Evolutionary conservation across 441 rosid species (phyloP), one percentile per base, ranked within the genome.

Genomic region (Pelargonium cotyledonis): DNA sequence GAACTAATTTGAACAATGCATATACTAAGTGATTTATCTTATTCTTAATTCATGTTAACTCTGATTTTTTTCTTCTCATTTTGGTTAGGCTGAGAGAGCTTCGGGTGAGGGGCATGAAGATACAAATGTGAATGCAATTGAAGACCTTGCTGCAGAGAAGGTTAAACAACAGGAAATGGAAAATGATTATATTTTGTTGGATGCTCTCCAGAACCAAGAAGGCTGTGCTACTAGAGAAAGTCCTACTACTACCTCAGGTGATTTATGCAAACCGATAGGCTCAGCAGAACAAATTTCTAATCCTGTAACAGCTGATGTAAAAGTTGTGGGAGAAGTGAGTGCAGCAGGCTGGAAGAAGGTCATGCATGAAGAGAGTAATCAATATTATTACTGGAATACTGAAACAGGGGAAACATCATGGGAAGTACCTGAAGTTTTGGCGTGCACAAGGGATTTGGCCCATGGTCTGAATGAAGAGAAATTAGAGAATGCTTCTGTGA

Each of bases 381-480:
- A 82, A 75, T 92, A 86, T 78, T 95, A 95, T 79, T 95, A 95
- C 83, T 95, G 99, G 99, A 95, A 95, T 74, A 80, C 79, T 70
- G 93, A 80, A 82, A 95, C 98, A 61, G 99, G 99, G 70, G 96
- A 95, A 85, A 95, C 99, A 47, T 90, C 97, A 12, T 95, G 99
- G 99, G 97, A 90, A 70, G 73, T 85, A 69, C 99, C 98, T 64
- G 82, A 68, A 35, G 81, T 69, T 72, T 81, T 84, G 66, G 77
- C 78, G 65, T 86, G 80, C 73, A 70, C 78, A 68, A 78, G 80
- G 21, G 65, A 75, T 65, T 74, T 69, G 16, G 66, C 66, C 68
- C 68, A 74, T 41, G 75, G 81, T 73, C 70, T 72, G 73, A 75
- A 69, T 53, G 63, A 76, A 66, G 86, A 76, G 67, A 76, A 77